Base-by-base conservation (phyloP, 306 rosid species). In the Abrus pulchellus region DNA sequence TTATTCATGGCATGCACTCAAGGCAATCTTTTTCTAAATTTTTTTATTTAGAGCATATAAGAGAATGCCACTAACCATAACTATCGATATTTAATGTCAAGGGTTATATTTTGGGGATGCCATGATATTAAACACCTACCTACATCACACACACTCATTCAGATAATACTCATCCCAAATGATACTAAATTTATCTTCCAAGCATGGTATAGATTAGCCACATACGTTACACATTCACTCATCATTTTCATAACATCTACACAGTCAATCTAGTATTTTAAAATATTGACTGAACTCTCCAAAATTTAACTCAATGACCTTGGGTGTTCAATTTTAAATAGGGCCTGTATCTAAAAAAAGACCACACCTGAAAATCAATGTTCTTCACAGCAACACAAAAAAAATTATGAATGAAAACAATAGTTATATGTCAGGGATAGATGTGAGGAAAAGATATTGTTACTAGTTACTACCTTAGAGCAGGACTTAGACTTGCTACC, bases 401-500 rank as follows among this genome's bases (percentile, higher is more conserved):
- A 34, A 48, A 77, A 45, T 72, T 30, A 69, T 75, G 68, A 10
- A n/a, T 29, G 30, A 70, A 80, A 78, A 56, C 71, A 38, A 30
- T 14, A 74, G 71, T 29, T 74, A 63, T 68, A 32, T 52, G 27
- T 13, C 53, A 73, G 1, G 72, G 4, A 20, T 6, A 59, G 38
- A 66, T 50, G 52, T 34, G 20, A 68, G 72, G 20, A 61, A 67
- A 36, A 68, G 43, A 11, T 33, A 50, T 76, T 50, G 66, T 81
- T 88, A 91, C 97, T 76, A 43, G 66, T 81, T 88, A 91, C 97
- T 76, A 43, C 68, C 87, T 92, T 94, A 32, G 94, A 68, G 87
- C 73, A 87, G 60, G 94, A 87, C 91, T 92, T 94, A 33, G 94
- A 74, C 85, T 86, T 94, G 90, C 86, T 91, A 89, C 97, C 87